Evolutionary conservation across 768 basidiomycete species (phyloP).

Genomic region (Boletus vermiculosoides): DNA sequence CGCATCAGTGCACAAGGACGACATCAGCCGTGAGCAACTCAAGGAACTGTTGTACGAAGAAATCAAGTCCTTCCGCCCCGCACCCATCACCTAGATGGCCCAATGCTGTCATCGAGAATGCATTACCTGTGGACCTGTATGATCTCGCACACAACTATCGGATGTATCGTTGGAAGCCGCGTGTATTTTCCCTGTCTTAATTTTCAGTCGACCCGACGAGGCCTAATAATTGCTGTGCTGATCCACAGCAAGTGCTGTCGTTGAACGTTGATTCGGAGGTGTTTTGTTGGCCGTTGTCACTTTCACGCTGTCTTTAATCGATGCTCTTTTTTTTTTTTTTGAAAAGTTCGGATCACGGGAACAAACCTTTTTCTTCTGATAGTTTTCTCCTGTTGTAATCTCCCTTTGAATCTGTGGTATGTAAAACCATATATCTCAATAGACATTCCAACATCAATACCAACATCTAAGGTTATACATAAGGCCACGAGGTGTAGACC

Average conservation of each 20-base stretch:
- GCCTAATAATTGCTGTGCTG: not conserved
- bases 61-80: slow-evolving; percentile 85
- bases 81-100: slow-evolving; percentile 42
- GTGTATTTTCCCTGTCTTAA: not conserved
- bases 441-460: not conserved
- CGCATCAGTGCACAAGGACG: slow-evolving; percentile 82
- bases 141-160: not conserved
- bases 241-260: not conserved
- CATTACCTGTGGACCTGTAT: not conserved
- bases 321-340: not conserved
- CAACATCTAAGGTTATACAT: not conserved
- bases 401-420: slow-evolving; percentile 9
- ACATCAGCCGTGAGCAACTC: slow-evolving; percentile 91
- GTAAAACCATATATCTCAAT: slow-evolving; percentile 2
- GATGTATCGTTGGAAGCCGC: slow-evolving; percentile 9
- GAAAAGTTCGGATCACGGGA: slow-evolving; percentile 1
- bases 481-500: not conserved
- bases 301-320: slow-evolving; percentile 1
- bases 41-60: slow-evolving; percentile 94
- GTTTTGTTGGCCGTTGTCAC: not conserved
- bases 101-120: not conserved
- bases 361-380: not conserved
- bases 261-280: not conserved
- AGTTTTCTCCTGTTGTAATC: slow-evolving; percentile 7
- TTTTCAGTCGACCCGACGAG: not conserved